Percentiles rank a stretch among this genome's conserved stretches.
Evolutionary conservation across 2,329 filamentous ascomycete genomes (phyloP).

Genomic region (Aspergillus nomiae): DNA sequence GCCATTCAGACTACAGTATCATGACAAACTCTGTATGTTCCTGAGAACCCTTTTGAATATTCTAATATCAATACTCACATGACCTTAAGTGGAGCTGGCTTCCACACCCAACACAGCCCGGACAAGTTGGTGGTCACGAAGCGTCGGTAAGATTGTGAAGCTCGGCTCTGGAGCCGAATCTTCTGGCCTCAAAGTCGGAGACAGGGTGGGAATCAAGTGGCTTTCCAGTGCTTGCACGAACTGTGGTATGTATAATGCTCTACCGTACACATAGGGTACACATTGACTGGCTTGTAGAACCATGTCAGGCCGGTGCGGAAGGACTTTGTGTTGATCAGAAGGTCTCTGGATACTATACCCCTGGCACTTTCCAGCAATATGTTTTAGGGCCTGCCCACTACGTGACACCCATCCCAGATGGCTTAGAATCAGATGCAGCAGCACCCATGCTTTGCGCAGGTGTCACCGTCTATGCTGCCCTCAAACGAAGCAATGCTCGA

Average conservation of each 20-base stretch:
- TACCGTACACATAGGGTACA: not conserved
- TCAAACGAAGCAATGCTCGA: conserved; percentile 62
- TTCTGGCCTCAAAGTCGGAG: conserved; percentile 62
- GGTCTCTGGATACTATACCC: conserved; percentile 67
- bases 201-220: conserved; percentile 73
- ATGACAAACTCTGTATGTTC: conserved; percentile 49
- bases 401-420: conserved; percentile 69
- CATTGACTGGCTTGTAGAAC: conserved; percentile 24
- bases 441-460: conserved; percentile 70
- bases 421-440: conserved; percentile 59
- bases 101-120: conserved; percentile 59
- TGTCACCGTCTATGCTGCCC: conserved; percentile 66
- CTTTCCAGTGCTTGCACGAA: conserved; percentile 59
- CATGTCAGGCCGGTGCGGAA: conserved; percentile 59
- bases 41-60: not conserved
- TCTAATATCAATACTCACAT: not conserved
- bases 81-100: conserved; percentile 55
- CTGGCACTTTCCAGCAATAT: conserved; percentile 75
- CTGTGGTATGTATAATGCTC: conserved; percentile 42
- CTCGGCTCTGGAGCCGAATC: conserved; percentile 62
- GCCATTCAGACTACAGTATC: conserved; percentile 63
- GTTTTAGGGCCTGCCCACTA: conserved; percentile 65
- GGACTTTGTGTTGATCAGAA: conserved; percentile 58
- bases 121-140: conserved; percentile 70
- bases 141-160: conserved; percentile 66